Evolutionary conservation across 352 stramenopile species (phyloP), one percentile per base, ranked within the genome.

Genomic region (Globisporangium splendens): DNA sequence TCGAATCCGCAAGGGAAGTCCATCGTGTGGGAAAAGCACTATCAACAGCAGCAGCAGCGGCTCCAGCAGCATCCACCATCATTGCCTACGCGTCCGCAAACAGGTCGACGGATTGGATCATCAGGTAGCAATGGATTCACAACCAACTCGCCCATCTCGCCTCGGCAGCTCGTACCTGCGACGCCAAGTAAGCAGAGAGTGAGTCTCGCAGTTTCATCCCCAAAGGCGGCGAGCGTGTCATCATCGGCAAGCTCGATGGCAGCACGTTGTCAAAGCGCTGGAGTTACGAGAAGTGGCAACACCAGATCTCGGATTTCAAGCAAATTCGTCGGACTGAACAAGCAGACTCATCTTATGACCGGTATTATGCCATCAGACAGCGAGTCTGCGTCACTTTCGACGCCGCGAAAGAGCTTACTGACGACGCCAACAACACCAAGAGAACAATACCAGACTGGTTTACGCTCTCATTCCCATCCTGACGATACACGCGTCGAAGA

Each of bases 1-100:
- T 0, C 70, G 63, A 3, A 46, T 73, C 15, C 18, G 46, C 1
- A 73, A 63, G 50, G 70, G 18, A 67, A 66, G 38, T 57, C 76
- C 0, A 48, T 58, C 1, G 57, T 79, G 18, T 70, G 76, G 64
- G 65, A 67, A 15, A 77, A 66, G 7, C 69, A 74, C 31, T 68
- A 66, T 22, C 49, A 70, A 49, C 63, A 72, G n/a, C 65, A 75
- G 21, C 55, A 59, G 6, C 59, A 68, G 21, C 48, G 53, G 17
- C 7, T 35, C 28, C 28, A 35, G 10, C 7, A 35, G 28, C 28
- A 35, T 10, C 28, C 28, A 10, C 10, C 28, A 35, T 6, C 28
- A 35, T 8, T 35, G 28, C 61, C 56, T 1, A 61, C 39, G 5
- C 54, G 64, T 1, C 61, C 61, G 15, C 63, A 73, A 1, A 64